Percentiles rank a stretch among this genome's conserved stretches.
phyloP scores from a whole-genome alignment of 2,329 filamentous ascomycete genomes.

The Tolypocladium tundrense region DNA sequence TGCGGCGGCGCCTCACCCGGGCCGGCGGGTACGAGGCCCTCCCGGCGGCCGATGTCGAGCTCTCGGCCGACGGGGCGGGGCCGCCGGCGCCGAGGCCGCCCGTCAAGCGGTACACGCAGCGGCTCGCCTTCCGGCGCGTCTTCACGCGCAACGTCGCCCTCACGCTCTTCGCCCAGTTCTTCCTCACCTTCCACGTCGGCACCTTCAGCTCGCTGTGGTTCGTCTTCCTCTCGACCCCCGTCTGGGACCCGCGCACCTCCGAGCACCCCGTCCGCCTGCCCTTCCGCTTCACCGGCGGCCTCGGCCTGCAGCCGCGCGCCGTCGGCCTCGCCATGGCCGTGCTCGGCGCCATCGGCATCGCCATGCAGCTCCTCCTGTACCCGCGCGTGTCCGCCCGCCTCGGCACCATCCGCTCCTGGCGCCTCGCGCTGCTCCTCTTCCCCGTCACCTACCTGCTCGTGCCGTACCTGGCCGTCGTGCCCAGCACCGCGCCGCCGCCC shows the following conservation, averaged over 20 bases:
- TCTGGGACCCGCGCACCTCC: slow-evolving; percentile 33
- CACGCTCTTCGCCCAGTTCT: slow-evolving; percentile 54
- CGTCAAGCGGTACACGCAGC: slow-evolving; percentile 29
- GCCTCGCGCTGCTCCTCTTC: slow-evolving; percentile 59
- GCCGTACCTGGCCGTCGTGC: slow-evolving; percentile 62
- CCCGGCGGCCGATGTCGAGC: slow-evolving; percentile 12
- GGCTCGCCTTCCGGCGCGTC: slow-evolving; percentile 41
- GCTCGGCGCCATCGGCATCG: slow-evolving; percentile 65
- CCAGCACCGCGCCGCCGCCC: slow-evolving; percentile 36
- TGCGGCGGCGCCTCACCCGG: slow-evolving; percentile 13
- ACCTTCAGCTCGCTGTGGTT: slow-evolving; percentile 71
- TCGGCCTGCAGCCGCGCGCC: slow-evolving; percentile 60
- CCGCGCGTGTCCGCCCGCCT: slow-evolving; percentile 55
- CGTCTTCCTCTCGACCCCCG: slow-evolving; percentile 65
- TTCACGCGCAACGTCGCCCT: slow-evolving; percentile 44
- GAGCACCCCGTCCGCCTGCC: slow-evolving; percentile 29
- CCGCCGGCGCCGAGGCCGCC: slow-evolving; percentile 1
- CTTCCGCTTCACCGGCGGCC: slow-evolving; percentile 61
- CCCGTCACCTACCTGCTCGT: slow-evolving; percentile 59
- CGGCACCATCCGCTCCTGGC: slow-evolving; percentile 59
- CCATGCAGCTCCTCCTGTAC: slow-evolving; percentile 51
- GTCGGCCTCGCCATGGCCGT: slow-evolving; percentile 73
- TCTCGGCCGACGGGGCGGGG: slow-evolving; percentile 3
- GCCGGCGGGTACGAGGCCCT: slow-evolving; percentile 13
- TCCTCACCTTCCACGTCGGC: slow-evolving; percentile 63